Evolutionary conservation across 2,329 filamentous ascomycete species (phyloP).

Genomic region (Penicillium palitans): DNA sequence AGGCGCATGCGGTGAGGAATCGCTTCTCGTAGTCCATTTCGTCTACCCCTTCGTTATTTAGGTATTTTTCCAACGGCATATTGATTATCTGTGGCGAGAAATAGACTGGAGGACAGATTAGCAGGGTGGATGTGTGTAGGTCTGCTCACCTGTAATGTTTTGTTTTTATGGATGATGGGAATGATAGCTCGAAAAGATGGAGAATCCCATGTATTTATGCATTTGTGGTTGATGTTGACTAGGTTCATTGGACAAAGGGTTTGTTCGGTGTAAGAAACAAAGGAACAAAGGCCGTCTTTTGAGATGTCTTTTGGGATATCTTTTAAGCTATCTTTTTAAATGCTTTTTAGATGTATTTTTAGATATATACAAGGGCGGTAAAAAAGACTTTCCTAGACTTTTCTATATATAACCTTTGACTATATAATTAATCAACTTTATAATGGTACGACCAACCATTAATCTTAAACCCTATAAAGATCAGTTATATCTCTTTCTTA

Average conservation of each 20-base stretch:
- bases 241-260: neutral
- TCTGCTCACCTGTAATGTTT: neutral
- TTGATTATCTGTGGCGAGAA: neutral
- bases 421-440: too few relatives aligned
- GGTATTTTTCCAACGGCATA: neutral
- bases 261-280: neutral
- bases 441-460: too few relatives aligned
- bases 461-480: too few relatives aligned
- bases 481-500: too few relatives aligned
- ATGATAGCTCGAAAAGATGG: neutral
- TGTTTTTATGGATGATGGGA: too few relatives aligned
- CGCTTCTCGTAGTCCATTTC: neutral
- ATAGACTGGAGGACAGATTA: neutral
- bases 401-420: too few relatives aligned
- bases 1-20: neutral
- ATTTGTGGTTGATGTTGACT: neutral
- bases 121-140: neutral
- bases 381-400: too few relatives aligned
- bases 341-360: too few relatives aligned
- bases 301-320: too few relatives aligned
- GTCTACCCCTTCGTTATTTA: neutral
- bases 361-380: too few relatives aligned
- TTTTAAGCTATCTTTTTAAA: too few relatives aligned
- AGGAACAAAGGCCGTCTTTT: neutral
- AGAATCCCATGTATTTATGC: neutral